Percentiles rank a stretch among this genome's conserved stretches.
Conservation (phyloP, 2,329 filamentous ascomycete species). For the Fusarium solani-melongenae region DNA sequence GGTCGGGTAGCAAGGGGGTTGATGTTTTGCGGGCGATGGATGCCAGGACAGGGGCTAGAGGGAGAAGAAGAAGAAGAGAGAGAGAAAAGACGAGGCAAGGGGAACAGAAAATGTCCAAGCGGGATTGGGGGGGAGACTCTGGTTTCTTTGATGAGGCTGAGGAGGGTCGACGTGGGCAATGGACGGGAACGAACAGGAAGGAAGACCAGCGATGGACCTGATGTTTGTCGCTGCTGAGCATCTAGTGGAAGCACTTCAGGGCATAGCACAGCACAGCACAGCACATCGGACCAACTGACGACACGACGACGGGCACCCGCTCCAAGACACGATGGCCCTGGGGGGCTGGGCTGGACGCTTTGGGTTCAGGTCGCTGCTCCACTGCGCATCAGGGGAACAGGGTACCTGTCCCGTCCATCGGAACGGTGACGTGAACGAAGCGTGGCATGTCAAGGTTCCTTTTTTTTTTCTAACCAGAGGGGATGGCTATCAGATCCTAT, state of each 20-base stretch:
- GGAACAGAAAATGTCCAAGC: neutral
- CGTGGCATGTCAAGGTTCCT: neutral
- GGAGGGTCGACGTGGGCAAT: neutral
- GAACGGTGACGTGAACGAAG: neutral
- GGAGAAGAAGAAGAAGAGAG: neutral
- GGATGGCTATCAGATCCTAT: neutral
- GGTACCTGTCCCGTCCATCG: neutral
- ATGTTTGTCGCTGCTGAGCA: neutral
- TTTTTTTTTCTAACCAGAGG: neutral
- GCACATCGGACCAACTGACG: conserved; percentile 9
- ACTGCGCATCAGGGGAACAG: neutral
- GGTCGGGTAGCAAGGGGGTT: neutral
- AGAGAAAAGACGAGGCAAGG: neutral
- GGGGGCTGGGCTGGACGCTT: conserved; percentile 5
- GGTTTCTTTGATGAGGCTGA: conserved; percentile 7
- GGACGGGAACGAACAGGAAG: neutral
- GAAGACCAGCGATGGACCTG: neutral
- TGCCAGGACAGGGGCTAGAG: neutral
- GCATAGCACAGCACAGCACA: conserved; percentile 13
- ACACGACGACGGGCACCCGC: neutral
- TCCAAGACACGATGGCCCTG: neutral
- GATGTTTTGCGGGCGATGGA: neutral
- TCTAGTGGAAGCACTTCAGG: neutral
- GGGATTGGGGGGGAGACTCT: conserved; percentile 5
- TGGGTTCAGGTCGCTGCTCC: neutral